Conservation (phyloP, 352 stramenopile species). For the Globisporangium acanthophoron region DNA sequence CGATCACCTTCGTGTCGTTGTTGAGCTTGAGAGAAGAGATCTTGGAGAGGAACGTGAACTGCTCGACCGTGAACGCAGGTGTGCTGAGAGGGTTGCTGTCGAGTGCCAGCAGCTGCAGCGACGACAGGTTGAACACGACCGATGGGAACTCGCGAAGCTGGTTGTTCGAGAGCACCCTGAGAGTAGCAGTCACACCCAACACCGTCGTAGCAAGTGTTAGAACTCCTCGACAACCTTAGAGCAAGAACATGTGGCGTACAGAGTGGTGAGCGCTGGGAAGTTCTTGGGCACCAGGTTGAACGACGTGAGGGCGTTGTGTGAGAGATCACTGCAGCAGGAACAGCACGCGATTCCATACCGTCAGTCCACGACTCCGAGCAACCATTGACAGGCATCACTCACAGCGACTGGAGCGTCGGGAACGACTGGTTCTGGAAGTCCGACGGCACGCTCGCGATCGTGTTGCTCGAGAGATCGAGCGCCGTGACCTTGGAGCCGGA, state of each 20-base stretch:
- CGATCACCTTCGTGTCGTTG: conserved; percentile 24
- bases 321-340: conserved; percentile 28
- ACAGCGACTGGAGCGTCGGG: conserved; percentile 45
- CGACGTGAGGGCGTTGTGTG: conserved; percentile 30
- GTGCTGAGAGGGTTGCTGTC: conserved; percentile 48
- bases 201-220: background rate
- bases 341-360: no score
- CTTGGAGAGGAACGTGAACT: conserved; percentile 56
- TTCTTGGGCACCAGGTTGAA: conserved; percentile 32
- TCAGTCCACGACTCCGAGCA: background rate
- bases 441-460: conserved; percentile 23
- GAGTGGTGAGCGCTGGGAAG: conserved; percentile 33
- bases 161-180: conserved; percentile 47
- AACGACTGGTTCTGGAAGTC: conserved; percentile 40
- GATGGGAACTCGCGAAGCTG: conserved; percentile 33
- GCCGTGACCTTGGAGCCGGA: conserved; percentile 24
- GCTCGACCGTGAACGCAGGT: conserved; percentile 30
- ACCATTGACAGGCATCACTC: conserved; percentile 17
- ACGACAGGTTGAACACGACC: conserved; percentile 51
- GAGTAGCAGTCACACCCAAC: background rate
- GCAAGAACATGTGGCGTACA: conserved; percentile 19
- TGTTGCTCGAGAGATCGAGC: conserved; percentile 36
- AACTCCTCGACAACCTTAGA: background rate
- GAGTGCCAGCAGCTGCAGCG: conserved; percentile 42
- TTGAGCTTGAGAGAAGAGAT: conserved; percentile 45